A percentile compares a stretch with the other conserved stretches of the same genome.
Conservation (phyloP, 805 yeast genomes). For the Hagleromyces aurorensis region DNA sequence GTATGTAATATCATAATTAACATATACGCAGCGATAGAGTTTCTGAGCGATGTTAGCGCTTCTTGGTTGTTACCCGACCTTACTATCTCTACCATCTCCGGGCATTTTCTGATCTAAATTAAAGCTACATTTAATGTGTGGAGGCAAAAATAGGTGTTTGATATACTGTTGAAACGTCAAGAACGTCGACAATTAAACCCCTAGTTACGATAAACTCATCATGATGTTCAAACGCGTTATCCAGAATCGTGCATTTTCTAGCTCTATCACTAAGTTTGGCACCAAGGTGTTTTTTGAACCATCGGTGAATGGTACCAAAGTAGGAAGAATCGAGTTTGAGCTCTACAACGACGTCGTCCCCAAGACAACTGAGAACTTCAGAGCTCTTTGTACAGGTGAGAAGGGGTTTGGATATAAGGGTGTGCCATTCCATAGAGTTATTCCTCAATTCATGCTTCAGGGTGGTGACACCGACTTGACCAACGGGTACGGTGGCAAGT, state of each 20-base stretch:
- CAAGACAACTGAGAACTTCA: constrained; percentile 74
- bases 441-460: constrained; percentile 94
- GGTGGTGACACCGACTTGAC: constrained; percentile 85
- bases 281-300: constrained; percentile 53
- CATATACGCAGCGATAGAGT: neutral
- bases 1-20: no score
- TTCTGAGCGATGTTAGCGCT: neutral
- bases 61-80: no score
- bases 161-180: no score
- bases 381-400: constrained; percentile 83
- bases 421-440: constrained; percentile 88
- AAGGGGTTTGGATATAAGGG: constrained; percentile 79
- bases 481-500: constrained; percentile 91
- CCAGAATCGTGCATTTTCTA: constrained; percentile 43
- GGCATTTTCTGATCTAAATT: no score
- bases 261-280: constrained; percentile 38
- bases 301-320: constrained; percentile 43
- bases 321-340: constrained; percentile 31
- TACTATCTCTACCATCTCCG: no score
- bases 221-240: constrained; percentile 16
- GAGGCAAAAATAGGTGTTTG: no score
- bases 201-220: neutral
- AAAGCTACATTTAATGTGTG: no score
- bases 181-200: neutral
- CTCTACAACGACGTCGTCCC: constrained; percentile 43